Percentiles rank a stretch among this genome's conserved stretches.
These are phyloP conservation scores for Suillus alpinus DNA, from an alignment of 768 basidiomycete species.

Conservation along the genomic window DNA sequence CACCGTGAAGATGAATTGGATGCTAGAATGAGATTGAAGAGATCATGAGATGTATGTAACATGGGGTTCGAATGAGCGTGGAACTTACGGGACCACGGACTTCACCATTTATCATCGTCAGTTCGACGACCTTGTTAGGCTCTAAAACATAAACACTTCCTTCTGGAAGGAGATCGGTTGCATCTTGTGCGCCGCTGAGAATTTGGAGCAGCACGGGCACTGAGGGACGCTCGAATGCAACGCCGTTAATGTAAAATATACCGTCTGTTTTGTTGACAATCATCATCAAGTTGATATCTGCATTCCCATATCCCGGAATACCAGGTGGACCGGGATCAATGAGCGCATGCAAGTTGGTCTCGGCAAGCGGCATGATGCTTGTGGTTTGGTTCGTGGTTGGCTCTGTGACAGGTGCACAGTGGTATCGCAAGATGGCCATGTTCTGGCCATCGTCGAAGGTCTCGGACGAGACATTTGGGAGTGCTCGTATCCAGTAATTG, in stretches of 20 bases:
- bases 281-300: conserved; percentile 19
- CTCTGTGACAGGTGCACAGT: conserved; percentile 27
- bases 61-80: neutral
- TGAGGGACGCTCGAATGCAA: conserved; percentile 10
- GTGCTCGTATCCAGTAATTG: conserved; percentile 39
- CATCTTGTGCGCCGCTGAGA: conserved; percentile 30
- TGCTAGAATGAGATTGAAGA: too few species aligned
- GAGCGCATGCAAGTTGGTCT: conserved; percentile 18
- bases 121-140: conserved; percentile 38
- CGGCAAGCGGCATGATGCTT: conserved; percentile 9
- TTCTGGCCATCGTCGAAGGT: conserved; percentile 29
- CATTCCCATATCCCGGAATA: conserved; percentile 19
- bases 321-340: conserved; percentile 20
- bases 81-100: neutral
- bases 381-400: conserved; percentile 25
- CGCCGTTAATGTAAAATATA: neutral
- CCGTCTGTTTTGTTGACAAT: conserved; percentile 12
- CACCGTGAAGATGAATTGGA: too few species aligned
- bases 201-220: conserved; percentile 43
- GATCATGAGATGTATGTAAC: too few species aligned
- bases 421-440: conserved; percentile 39
- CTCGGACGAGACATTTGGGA: conserved; percentile 21
- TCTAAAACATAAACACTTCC: conserved; percentile 40
- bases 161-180: conserved; percentile 34
- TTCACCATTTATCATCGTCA: neutral